Evolutionary conservation across 2,329 filamentous ascomycete species (phyloP), one percentile per base, ranked within the genome.

Genomic region (Zymoseptoria ardabiliae): DNA sequence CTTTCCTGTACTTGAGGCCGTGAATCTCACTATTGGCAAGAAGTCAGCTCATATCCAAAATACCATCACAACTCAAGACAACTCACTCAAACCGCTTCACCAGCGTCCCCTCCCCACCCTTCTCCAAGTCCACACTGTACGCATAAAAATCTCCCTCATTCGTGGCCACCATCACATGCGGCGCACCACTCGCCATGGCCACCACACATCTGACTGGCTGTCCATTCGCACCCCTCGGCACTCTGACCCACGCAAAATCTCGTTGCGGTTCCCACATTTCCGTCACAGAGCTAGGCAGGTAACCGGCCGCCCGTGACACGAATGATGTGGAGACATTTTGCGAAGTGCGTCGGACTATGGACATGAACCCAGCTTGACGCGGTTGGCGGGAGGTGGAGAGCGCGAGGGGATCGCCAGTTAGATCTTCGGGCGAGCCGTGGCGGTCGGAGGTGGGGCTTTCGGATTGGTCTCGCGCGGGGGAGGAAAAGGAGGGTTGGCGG

Each of bases 131-230:
- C 57, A 99, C 91, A 65, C 90, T 93, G 75, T 93, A 99, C 28
- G 97, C 88, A 68, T 94, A 96, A 71, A 97, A 97, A 22, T 88
- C 88, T 9, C 94, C 94, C 72, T 99, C 94, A 68, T 89, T 97
- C 0, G 94, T 99, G 13, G 97, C 92, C 0, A 97, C 90, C 92
- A 99, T 97, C 54, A 99, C 90, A 69, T 97, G 92, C 0, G 94
- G 94, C 23, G 89, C 92, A 71, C 87, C 96, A 70, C 88, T 94
- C 72, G 90, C 96, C 87, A 99, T 95, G 8, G 94, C 93, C 50
- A 99, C 94, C n/a, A 99, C 93, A 65, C 91, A 96, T 65, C 89
- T 82, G 49, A 96, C 75, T 0, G 90, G 86, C 30, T 70, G 67
- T 19, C 72, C 75, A 41, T 68, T 77, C 68, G 48, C 74, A 58